Conservation (phyloP, 306 rosid genomes). For the Vigna nakashimae region DNA sequence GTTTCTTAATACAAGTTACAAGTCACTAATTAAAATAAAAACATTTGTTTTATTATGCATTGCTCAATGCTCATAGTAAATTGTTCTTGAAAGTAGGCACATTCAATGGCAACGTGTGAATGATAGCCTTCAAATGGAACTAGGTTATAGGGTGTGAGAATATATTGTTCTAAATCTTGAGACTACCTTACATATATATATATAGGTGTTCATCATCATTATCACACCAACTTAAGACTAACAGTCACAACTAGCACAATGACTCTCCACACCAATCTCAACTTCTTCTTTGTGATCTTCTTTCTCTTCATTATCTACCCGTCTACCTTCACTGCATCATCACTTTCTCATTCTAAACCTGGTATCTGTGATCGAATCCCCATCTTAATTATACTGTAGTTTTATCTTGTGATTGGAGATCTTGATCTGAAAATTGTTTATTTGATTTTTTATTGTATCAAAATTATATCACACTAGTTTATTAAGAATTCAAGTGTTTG, state of each 20-base stretch:
- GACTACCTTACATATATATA: background rate
- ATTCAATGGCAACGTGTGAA: slow-evolving; percentile 20
- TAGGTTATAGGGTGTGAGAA: background rate
- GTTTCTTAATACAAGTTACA: background rate
- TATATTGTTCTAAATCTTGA: background rate
- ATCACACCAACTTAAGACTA: background rate
- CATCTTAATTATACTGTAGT: background rate
- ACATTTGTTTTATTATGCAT: background rate
- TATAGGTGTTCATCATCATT: background rate
- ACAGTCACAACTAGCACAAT: background rate
- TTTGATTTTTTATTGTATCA: background rate
- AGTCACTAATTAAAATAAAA: background rate
- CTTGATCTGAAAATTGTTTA: slow-evolving; percentile 2
- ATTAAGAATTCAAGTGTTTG: too few species aligned
- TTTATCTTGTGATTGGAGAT: background rate
- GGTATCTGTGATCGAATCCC: slow-evolving; percentile 45
- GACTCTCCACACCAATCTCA: slow-evolving; percentile 29
- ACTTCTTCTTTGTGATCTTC: slow-evolving; percentile 39
- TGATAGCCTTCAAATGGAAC: slow-evolving; percentile 21
- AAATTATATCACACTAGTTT: background rate
- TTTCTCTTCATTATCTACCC: slow-evolving; percentile 42
- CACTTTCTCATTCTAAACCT: slow-evolving; percentile 51
- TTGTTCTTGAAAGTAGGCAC: slow-evolving; percentile 13
- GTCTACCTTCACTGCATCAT: slow-evolving; percentile 30
- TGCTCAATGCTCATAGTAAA: background rate